Evolutionary conservation across 371 early-diverging fungal genomes (phyloP).

Genomic region (Mortierella sp.): DNA sequence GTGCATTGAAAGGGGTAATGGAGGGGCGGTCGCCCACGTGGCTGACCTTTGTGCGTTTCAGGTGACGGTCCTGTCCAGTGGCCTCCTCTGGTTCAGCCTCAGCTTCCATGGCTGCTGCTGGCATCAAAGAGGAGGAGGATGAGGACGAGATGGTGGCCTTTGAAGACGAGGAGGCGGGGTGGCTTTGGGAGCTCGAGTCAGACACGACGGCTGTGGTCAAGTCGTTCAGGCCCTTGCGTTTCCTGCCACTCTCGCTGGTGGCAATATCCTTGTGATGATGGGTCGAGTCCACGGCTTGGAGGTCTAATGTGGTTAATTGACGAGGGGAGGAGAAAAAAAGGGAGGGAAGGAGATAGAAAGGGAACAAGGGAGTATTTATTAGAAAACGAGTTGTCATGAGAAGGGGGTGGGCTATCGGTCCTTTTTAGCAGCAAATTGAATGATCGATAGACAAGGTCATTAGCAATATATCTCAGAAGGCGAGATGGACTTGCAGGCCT

Average conservation of each 20-base stretch:
- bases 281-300: constrained; percentile 20
- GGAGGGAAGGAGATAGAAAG: not conserved
- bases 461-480: constrained; percentile 5
- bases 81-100: not conserved
- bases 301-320: not conserved
- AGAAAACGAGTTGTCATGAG: not conserved
- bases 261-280: constrained; percentile 10
- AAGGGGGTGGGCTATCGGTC: not conserved
- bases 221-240: constrained; percentile 21
- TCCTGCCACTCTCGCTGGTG: constrained; percentile 20
- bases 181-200: not conserved
- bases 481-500: constrained; percentile 11
- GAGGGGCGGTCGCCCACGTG: not conserved
- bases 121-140: not conserved
- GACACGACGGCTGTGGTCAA: not conserved
- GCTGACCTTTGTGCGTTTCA: not conserved
- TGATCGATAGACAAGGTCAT: not conserved
- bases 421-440: not conserved
- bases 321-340: not conserved
- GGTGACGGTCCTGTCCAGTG: not conserved
- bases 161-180: not conserved
- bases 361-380: constrained; percentile 2
- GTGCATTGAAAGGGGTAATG: not conserved
- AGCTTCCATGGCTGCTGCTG: not conserved
- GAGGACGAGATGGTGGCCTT: not conserved